A percentile compares a stretch with the other conserved stretches of the same genome.
These are phyloP conservation scores for Saksenaea vasiformis DNA, from an alignment of 371 early-diverging fungal species.

Conservation along the genomic window DNA sequence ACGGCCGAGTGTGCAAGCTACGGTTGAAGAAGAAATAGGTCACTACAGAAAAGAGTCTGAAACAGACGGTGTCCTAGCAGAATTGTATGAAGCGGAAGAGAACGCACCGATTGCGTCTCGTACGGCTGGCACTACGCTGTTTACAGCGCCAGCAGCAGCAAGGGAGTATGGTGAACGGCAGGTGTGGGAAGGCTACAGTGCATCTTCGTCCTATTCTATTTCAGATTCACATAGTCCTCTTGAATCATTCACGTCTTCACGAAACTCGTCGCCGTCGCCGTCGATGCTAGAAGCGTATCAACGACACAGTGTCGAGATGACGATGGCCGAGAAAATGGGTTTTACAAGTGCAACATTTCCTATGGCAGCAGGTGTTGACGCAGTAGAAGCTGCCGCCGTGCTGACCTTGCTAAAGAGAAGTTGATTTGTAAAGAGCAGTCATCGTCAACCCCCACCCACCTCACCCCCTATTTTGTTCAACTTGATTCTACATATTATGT, in stretches of 20 bases:
- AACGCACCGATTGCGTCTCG: neutral
- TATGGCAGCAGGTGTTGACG: conserved; percentile 33
- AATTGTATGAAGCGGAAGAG: neutral
- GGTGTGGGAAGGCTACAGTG: neutral
- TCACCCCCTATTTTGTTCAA: conserved; percentile 1
- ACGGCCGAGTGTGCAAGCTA: neutral
- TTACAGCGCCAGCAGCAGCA: neutral
- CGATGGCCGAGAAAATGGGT: conserved; percentile 17
- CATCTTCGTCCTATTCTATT: neutral
- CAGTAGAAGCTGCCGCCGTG: conserved; percentile 46
- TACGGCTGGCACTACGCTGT: neutral
- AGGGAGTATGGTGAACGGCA: conserved; percentile 1
- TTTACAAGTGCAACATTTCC: conserved; percentile 9
- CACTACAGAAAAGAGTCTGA: neutral
- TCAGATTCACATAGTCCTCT: neutral
- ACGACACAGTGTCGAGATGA: conserved; percentile 10
- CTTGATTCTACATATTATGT: conserved; percentile 5
- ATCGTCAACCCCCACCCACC: neutral
- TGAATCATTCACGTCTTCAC: conserved; percentile 3
- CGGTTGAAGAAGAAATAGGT: neutral
- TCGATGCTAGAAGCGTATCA: conserved; percentile 1
- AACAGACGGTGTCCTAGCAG: conserved; percentile 7
- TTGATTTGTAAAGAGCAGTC: conserved; percentile 13
- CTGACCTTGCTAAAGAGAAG: conserved; percentile 46
- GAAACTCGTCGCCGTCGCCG: conserved; percentile 7